phyloP scores from a whole-genome alignment of 306 rosid species.

The Myrica gale region DNA sequence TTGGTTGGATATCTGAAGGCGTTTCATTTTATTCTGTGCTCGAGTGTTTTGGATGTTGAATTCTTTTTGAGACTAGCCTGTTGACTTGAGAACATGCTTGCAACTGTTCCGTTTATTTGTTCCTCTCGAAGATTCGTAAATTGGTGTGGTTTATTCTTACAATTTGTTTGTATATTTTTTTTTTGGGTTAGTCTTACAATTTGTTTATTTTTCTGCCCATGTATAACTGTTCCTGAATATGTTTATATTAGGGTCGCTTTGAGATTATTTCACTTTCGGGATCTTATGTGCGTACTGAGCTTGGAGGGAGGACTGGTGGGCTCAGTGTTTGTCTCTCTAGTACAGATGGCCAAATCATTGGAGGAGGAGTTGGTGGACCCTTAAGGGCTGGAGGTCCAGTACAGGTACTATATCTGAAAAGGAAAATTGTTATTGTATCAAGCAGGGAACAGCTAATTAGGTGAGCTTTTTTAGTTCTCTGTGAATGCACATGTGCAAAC shows the following conservation, averaged over 20 bases:
- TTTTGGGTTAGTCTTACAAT: neutral
- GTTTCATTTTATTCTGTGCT: neutral
- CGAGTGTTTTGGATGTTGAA: neutral
- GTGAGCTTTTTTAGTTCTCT: constrained; percentile 1
- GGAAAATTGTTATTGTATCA: neutral
- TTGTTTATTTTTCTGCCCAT: constrained; percentile 14
- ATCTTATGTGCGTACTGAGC: constrained; percentile 77
- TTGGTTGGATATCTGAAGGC: neutral
- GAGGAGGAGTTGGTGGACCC: constrained; percentile 98
- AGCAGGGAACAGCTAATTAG: constrained; percentile 11
- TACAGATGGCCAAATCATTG: constrained; percentile 85
- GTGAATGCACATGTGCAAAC: constrained; percentile 1
- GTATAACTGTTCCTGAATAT: constrained; percentile 31
- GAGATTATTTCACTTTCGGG: constrained; percentile 89
- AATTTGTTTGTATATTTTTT: too few relatives aligned
- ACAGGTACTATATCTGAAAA: constrained; percentile 56
- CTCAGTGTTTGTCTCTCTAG: constrained; percentile 82
- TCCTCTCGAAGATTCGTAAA: neutral
- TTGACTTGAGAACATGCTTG: neutral
- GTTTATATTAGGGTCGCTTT: constrained; percentile 69
- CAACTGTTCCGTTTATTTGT: constrained; percentile 5
- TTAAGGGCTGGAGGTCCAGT: constrained; percentile 91
- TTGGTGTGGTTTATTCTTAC: constrained; percentile 4
- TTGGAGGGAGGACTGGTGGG: constrained; percentile 72
- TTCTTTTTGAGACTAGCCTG: neutral